These are phyloP conservation scores for Scutellaria galericulata DNA, from an alignment of 257 asterid genomes.

Conservation along the genomic window DNA sequence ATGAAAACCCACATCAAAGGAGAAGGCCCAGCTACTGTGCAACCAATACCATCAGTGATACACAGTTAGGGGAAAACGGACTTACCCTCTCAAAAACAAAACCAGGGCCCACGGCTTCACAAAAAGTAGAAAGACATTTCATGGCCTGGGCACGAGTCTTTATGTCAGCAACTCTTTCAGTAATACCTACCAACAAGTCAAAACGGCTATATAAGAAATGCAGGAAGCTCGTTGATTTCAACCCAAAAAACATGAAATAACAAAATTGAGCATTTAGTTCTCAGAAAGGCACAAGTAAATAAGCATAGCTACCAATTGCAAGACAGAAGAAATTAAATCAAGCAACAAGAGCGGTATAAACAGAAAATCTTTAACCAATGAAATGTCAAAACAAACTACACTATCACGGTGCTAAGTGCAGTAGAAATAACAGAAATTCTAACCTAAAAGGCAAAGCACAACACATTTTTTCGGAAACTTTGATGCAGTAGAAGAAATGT, in stretches of 20 bases:
- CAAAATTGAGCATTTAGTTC: conserved; percentile 6
- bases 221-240: conserved; percentile 27
- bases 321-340: conserved; percentile 16
- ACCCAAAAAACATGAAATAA: conserved; percentile 18
- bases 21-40: neutral
- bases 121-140: conserved; percentile 92
- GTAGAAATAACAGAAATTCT: conserved; percentile 24
- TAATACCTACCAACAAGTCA: conserved; percentile 60
- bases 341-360: neutral
- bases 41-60: conserved; percentile 14
- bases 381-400: conserved; percentile 4
- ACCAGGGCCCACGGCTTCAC: conserved; percentile 98
- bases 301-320: conserved; percentile 17
- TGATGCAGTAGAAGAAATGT: conserved; percentile 80
- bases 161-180: conserved; percentile 98
- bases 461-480: conserved; percentile 93
- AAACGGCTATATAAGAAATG: conserved; percentile 30
- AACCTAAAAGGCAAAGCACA: conserved; percentile 86
- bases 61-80: conserved; percentile 18
- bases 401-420: conserved; percentile 1
- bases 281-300: conserved; percentile 17
- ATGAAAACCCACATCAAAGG: neutral
- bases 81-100: conserved; percentile 94
- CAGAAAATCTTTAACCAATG: conserved; percentile 3
- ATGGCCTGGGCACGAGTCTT: conserved; percentile 93